Evolutionary conservation across 441 rosid genomes (phyloP).

Genomic region (Lepidium campestre): DNA sequence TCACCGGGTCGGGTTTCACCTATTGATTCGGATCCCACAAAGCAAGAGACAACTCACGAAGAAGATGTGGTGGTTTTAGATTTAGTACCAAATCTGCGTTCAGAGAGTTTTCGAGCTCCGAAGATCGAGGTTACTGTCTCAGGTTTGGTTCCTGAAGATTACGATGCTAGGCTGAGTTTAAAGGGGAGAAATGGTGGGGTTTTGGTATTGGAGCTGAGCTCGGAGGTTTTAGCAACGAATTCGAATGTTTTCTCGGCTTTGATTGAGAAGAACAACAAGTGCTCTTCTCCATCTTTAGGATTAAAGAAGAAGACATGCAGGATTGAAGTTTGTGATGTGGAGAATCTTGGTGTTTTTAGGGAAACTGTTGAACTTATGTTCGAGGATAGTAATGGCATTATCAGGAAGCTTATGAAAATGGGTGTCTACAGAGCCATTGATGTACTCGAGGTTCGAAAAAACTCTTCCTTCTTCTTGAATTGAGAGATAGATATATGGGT

Average conservation of each 20-base stretch:
- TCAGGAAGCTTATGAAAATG: constrained; percentile 47
- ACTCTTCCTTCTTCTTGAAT: background rate
- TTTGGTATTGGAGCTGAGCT: constrained; percentile 63
- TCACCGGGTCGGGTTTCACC: constrained; percentile 94
- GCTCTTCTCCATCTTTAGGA: constrained; percentile 10
- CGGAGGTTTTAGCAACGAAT: constrained; percentile 51
- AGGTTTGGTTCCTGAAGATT: background rate
- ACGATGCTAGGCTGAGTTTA: constrained; percentile 63
- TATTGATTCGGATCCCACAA: constrained; percentile 55
- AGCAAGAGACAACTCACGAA: constrained; percentile 23
- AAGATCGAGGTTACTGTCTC: constrained; percentile 19
- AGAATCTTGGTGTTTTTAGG: constrained; percentile 65
- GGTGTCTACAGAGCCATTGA: constrained; percentile 69
- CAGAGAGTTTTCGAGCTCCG: constrained; percentile 37
- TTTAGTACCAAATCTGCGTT: constrained; percentile 32
- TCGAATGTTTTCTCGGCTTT: constrained; percentile 54
- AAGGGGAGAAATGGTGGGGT: constrained; percentile 63
- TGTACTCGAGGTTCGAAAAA: constrained; percentile 64
- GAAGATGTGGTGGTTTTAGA: constrained; percentile 19
- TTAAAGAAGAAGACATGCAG: constrained; percentile 39
- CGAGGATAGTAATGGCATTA: constrained; percentile 42
- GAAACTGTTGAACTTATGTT: constrained; percentile 83
- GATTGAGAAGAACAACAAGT: constrained; percentile 29
- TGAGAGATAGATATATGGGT: background rate
- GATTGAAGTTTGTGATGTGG: constrained; percentile 74